These are phyloP conservation scores for Histomonas meleagridis DNA, from an alignment of 208 protist genomes.

Conservation along the genomic window DNA sequence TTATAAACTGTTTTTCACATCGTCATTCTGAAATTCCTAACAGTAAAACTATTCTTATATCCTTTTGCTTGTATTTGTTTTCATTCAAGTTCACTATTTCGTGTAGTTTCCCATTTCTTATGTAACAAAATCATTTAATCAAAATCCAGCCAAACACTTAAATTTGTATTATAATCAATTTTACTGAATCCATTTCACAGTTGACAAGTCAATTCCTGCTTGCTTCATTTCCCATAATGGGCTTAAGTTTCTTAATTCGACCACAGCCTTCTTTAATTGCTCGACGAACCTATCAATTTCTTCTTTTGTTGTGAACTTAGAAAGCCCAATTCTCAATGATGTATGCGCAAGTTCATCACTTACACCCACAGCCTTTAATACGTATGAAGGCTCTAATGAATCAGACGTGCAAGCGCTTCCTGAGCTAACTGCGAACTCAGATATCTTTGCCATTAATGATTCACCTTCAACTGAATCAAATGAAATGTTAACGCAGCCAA, in stretches of 20 bases:
- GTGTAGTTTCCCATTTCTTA: too few relatives aligned
- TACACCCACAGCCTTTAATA: conserved; percentile 88
- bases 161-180: conserved; percentile 14
- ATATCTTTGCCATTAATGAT: conserved; percentile 74
- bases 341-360: conserved; percentile 92
- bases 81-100: too few relatives aligned
- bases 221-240: conserved; percentile 90
- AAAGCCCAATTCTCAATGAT: conserved; percentile 90
- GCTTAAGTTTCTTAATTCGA: conserved; percentile 81
- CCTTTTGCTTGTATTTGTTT: too few relatives aligned
- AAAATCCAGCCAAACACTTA: conserved; percentile 6
- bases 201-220: conserved; percentile 74
- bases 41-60: too few relatives aligned
- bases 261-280: conserved; percentile 68
- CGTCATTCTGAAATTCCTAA: too few relatives aligned
- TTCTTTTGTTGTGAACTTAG: conserved; percentile 85
- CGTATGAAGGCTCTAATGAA: conserved; percentile 94
- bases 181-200: conserved; percentile 61
- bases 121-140: too few relatives aligned
- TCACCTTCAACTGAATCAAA: conserved; percentile 97
- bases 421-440: conserved; percentile 59
- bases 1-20: too few relatives aligned
- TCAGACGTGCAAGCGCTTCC: conserved; percentile 94
- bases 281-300: conserved; percentile 76
- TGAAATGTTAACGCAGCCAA: conserved; percentile 88